Evolutionary conservation across 1,139 yeast species (phyloP).

Genomic region (Suhomyces panamericanus): DNA sequence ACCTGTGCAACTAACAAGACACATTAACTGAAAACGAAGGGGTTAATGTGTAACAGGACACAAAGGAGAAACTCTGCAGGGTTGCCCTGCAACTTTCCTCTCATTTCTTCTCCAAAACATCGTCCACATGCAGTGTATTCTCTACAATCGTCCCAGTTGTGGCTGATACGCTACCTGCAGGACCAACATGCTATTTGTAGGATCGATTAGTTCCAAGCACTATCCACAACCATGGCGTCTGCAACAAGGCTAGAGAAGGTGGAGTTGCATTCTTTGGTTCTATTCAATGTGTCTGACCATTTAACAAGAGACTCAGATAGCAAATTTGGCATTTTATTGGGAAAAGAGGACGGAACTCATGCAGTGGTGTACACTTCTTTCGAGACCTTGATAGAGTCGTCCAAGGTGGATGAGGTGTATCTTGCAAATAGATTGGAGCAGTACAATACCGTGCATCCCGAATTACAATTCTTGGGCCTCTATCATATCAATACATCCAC

Average conservation of each 20-base stretch:
- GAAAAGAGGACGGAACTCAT: constrained; percentile 16
- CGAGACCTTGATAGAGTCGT: constrained; percentile 21
- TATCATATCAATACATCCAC: constrained; percentile 22
- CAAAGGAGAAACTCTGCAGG: no score
- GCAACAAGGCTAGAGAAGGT: constrained; percentile 12
- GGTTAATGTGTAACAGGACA: no score
- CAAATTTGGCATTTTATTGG: constrained; percentile 32
- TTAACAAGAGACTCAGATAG: constrained; percentile 18
- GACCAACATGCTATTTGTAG: not conserved
- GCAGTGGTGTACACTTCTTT: constrained; percentile 24
- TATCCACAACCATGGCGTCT: not conserved
- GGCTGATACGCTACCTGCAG: not conserved
- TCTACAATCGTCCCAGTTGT: no score
- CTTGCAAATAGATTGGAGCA: constrained; percentile 29
- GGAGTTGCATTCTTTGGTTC: constrained; percentile 29
- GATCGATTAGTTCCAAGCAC: not conserved
- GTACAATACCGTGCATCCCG: constrained; percentile 30
- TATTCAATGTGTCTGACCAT: constrained; percentile 33
- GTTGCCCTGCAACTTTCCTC: no score
- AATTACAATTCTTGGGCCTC: constrained; percentile 30
- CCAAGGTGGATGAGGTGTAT: constrained; percentile 24
- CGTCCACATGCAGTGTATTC: no score
- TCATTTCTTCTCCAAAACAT: no score
- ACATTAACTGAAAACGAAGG: no score
- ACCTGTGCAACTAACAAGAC: no score